Evolutionary conservation across 2,329 filamentous ascomycete species (phyloP).

Genomic region (Cladosporium sp.): DNA sequence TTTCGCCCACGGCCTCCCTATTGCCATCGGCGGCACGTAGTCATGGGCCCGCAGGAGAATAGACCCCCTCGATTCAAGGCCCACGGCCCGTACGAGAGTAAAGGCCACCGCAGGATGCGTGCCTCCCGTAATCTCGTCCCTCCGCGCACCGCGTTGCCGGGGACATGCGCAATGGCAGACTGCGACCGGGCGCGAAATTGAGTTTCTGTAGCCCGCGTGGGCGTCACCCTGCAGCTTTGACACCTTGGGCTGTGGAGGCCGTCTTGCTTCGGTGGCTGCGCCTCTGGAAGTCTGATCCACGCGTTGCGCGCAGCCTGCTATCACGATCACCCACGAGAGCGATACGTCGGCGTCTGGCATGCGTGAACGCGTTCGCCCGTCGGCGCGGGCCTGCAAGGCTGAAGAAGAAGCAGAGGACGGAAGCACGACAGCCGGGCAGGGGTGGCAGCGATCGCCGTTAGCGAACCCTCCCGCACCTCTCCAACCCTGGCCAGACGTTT

Average conservation of each 20-base stretch:
- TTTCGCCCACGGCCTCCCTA: no score
- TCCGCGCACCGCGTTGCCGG: background rate
- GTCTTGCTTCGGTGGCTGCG: conserved; percentile 1
- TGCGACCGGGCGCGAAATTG: background rate
- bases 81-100: no score
- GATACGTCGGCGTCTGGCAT: no score
- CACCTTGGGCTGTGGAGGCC: conserved; percentile 3
- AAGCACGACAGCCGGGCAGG: background rate
- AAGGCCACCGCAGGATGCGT: background rate
- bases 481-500: conserved; percentile 2
- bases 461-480: background rate
- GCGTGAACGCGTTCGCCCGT: no score
- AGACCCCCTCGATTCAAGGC: no score
- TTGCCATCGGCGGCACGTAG: no score
- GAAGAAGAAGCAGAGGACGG: background rate
- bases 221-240: conserved; percentile 10
- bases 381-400: background rate
- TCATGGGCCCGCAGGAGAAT: no score
- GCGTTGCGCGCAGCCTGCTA: background rate
- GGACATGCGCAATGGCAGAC: conserved; percentile 5
- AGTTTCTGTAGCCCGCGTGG: conserved; percentile 8
- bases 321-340: no score
- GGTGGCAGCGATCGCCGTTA: conserved; percentile 1
- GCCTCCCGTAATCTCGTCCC: background rate
- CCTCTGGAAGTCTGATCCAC: background rate